These are phyloP conservation scores for Rhynchosporium agropyri DNA, from an alignment of 2,329 filamentous ascomycete genomes.

Conservation along the genomic window DNA sequence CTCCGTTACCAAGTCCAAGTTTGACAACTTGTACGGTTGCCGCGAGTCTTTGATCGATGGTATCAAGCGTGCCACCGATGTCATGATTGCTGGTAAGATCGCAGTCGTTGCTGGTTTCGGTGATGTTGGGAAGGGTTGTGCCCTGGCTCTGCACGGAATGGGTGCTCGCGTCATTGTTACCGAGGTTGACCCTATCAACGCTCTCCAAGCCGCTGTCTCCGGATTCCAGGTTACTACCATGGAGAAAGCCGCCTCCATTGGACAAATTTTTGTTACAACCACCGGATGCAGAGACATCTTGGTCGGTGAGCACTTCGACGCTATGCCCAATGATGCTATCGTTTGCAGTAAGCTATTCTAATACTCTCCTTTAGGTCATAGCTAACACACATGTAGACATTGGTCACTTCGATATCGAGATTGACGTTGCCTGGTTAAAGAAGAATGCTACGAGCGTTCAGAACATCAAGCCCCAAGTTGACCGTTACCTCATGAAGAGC, in stretches of 20 bases:
- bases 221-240: conserved; percentile 97
- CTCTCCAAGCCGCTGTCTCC: conserved; percentile 96
- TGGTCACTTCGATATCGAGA: conserved; percentile 99
- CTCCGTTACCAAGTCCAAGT: conserved; percentile 99
- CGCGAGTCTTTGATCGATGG: conserved; percentile 97
- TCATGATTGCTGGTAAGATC: conserved; percentile 99
- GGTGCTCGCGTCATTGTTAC: conserved; percentile 95
- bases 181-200: conserved; percentile 99
- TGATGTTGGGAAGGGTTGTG: conserved; percentile 99
- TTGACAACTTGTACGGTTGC: conserved; percentile 99
- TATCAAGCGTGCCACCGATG: conserved; percentile 99
- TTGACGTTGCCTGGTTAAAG: conserved; percentile 99
- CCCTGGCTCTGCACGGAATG: conserved; percentile 94
- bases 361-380: neutral
- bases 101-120: conserved; percentile 97
- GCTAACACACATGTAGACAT: conserved; percentile 64
- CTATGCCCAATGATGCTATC: conserved; percentile 96
- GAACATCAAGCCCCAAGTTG: conserved; percentile 99
- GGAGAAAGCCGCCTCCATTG: conserved; percentile 86
- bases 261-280: conserved; percentile 99
- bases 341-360: conserved; percentile 76
- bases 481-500: conserved; percentile 92
- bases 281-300: conserved; percentile 99
- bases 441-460: conserved; percentile 88
- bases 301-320: conserved; percentile 87